A percentile compares a stretch with the other conserved stretches of the same genome.
These are phyloP conservation scores for Remersonia thermophila DNA, from an alignment of 2,329 filamentous ascomycete species.

Conservation along the genomic window DNA sequence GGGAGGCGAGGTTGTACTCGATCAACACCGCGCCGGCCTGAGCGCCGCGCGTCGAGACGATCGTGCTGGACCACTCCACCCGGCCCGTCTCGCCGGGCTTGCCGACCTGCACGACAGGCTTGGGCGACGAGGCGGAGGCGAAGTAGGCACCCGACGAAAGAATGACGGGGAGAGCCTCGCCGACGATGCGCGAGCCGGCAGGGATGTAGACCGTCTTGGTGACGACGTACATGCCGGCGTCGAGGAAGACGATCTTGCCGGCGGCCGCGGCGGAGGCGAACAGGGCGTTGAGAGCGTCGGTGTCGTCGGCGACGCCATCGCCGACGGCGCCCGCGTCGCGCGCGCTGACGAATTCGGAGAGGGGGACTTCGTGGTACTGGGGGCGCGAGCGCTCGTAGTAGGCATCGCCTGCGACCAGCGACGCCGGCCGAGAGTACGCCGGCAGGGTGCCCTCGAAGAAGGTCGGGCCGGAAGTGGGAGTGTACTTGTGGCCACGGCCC, in stretches of 20 bases:
- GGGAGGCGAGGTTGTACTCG: constrained; percentile 53
- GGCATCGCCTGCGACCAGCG: constrained; percentile 39
- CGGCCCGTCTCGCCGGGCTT: constrained; percentile 45
- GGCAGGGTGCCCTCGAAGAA: constrained; percentile 34
- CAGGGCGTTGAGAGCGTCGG: constrained; percentile 52
- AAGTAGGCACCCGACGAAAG: constrained; percentile 45
- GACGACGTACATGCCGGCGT: constrained; percentile 49
- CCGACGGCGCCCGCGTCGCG: constrained; percentile 57
- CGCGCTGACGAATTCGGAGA: constrained; percentile 53
- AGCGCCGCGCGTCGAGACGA: constrained; percentile 53
- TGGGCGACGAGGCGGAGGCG: constrained; percentile 41
- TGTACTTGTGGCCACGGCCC: constrained; percentile 55
- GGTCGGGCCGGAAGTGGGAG: constrained; percentile 22
- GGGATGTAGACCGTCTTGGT: constrained; percentile 41
- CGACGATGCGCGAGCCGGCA: constrained; percentile 42
- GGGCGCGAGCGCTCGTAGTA: constrained; percentile 69
- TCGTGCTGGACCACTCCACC: constrained; percentile 58
- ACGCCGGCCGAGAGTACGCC: constrained; percentile 35
- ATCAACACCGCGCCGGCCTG: constrained; percentile 55
- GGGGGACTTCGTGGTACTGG: constrained; percentile 51
- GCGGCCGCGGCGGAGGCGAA: constrained; percentile 42
- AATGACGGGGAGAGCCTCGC: constrained; percentile 43
- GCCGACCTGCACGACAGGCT: constrained; percentile 55
- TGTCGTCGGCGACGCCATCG: constrained; percentile 65
- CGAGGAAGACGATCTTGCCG: constrained; percentile 46